Evolutionary conservation across 805 yeast genomes (phyloP), one percentile per base, ranked within the genome.

Genomic region (Candida ortonii): DNA sequence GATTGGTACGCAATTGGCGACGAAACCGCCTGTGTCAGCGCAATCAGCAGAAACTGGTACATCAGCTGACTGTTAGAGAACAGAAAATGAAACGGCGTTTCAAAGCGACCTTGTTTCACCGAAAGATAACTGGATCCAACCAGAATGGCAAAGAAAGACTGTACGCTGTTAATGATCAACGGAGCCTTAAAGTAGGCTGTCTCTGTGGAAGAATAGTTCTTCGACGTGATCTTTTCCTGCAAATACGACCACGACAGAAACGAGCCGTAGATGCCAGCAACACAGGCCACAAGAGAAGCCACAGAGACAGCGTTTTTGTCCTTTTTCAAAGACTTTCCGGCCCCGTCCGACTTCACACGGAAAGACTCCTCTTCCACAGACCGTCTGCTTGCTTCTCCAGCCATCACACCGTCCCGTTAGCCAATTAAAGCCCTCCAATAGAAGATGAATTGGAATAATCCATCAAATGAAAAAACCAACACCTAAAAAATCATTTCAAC

Each of bases 161-260:
- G 98, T 2, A 77, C 64, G 15, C 78, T 59, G 45, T 85, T 86
- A 41, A 89, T 75, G n/a, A 87, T 70, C 38, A 86, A 70, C 1
- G 97, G 88, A 1, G 87, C 80, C 39, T 78, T 73, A 64, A 87
- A 89, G 33, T 33, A 47, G 2, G 44, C 41, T 14, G 50, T 27
- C 9, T 29, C 27, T 16, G 30, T 32, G 7, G 63, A 49, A 2
- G 84, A 86, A 60, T 88, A 87, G 9, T 84, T 74, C 28, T 79
- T 80, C 2, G 88, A 77, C 10, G 88, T 73, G 44, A 93, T 76
- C 29, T 90, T 78, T 58, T 93, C 98, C 54, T 93, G 97, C 9
- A 93, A 73, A 22, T 86, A 72, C 0, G 95, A 88, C 98, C 98
- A 93, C 2, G 90, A 71, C 17, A 93, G 63, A 50, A 93, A 93